Conservation (phyloP, 306 rosid genomes). For the Glycine soja region DNA sequence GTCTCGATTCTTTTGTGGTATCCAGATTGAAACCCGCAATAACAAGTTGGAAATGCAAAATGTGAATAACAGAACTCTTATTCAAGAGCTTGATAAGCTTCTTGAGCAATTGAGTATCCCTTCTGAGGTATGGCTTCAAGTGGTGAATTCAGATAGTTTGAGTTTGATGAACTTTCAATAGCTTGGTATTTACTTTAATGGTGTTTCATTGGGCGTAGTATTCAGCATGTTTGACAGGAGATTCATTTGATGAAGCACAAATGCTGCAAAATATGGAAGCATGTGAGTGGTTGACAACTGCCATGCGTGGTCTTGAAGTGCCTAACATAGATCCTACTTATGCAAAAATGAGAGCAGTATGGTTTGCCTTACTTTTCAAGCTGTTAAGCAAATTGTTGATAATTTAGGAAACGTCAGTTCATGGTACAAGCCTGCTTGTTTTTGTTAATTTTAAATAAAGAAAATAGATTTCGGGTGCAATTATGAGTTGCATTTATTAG, state of each 20-base stretch:
- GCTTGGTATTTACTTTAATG: slow-evolving; percentile 46
- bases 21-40: slow-evolving; percentile 91
- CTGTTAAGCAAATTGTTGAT: slow-evolving; percentile 21
- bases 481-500: slow-evolving; percentile 15
- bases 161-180: slow-evolving; percentile 36
- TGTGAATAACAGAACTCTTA: slow-evolving; percentile 80
- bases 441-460: slow-evolving; percentile 12
- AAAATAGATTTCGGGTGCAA: slow-evolving; percentile 13
- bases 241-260: slow-evolving; percentile 75
- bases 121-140: slow-evolving; percentile 69
- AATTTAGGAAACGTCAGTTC: slow-evolving; percentile 14
- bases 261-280: slow-evolving; percentile 88
- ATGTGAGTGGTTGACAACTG: slow-evolving; percentile 86
- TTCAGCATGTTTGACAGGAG: slow-evolving; percentile 85
- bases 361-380: slow-evolving; percentile 51
- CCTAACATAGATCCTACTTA: slow-evolving; percentile 74
- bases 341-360: slow-evolving; percentile 87
- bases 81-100: slow-evolving; percentile 89
- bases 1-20: slow-evolving; percentile 44
- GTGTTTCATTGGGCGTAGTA: slow-evolving; percentile 65
- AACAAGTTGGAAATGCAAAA: slow-evolving; percentile 95
- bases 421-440: neutral
- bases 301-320: slow-evolving; percentile 71
- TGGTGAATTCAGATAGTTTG: slow-evolving; percentile 31
- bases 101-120: slow-evolving; percentile 80